Base-by-base conservation (phyloP, 768 basidiomycete genomes). In the Russula earlei region DNA sequence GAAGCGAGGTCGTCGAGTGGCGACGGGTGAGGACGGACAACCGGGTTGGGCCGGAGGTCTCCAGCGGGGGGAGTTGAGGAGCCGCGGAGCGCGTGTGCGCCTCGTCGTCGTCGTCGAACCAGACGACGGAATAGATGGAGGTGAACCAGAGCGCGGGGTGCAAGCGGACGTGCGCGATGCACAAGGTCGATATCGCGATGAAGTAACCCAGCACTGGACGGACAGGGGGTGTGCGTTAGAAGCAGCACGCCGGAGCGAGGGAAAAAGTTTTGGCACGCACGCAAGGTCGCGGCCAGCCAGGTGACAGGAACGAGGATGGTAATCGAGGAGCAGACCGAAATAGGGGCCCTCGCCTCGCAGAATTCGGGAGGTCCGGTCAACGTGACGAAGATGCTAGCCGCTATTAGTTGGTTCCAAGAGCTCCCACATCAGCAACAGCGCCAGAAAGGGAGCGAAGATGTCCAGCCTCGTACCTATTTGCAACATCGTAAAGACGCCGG, bases 101-200 rank as follows among this genome's bases (percentile, higher is more conserved):
- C 14, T 15, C 43, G 24, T 43, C 36, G 6, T 37, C 50, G 3
- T 51, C 56, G 55, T 65, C 40, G 64, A 84, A 87, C 86, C 86
- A 87, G 15, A 75, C 74, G 19, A 85, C 70, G 14, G 70, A 65
- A 57, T 77, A 77, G 33, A 86, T 67, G 10, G 76, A 72, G 40
- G 70, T 70, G 27, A 48, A 67, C 84, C 84, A 87, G 52, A 87
- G 70, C 42, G 70, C 68, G 9, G 76, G 72, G 58, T 77, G 65
- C 10, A 63, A 60, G 47, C 63, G 62, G 24, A 68, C 64, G 61
- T 87, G 84, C 3, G 73, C 64, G 61, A 77, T 66, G 20, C 75
- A 65, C 52, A 74, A 66, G 54, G 78, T 68, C 62, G 77, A 72
- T 24, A 87, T 69, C 4, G 72, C 64, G 60, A 85, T 71, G 62